These are phyloP conservation scores for Penicillium alfredii DNA, from an alignment of 495 filamentous ascomycete genomes.

Conservation along the genomic window DNA sequence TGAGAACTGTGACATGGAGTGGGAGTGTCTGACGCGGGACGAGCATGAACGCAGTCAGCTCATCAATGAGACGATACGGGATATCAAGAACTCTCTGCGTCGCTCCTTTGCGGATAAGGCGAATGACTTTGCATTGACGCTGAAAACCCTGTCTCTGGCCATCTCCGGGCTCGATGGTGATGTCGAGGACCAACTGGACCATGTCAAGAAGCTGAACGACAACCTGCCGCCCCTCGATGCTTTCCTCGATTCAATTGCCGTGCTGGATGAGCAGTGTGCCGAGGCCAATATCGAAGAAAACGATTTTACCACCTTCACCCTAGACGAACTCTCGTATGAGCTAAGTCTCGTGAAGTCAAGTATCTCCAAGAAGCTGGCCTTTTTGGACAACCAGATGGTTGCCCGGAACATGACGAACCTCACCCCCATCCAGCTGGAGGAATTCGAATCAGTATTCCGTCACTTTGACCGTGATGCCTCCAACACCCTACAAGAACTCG, in stretches of 20 bases:
- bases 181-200: slow-evolving; percentile 83
- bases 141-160: slow-evolving; percentile 87
- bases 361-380: slow-evolving; percentile 90
- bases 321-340: slow-evolving; percentile 94
- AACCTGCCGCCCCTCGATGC: slow-evolving; percentile 82
- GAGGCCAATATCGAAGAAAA: slow-evolving; percentile 99
- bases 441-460: slow-evolving; percentile 95
- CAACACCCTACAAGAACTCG: slow-evolving; percentile 87
- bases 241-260: slow-evolving; percentile 76
- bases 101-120: slow-evolving; percentile 91
- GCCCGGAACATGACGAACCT: slow-evolving; percentile 98
- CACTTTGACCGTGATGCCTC: slow-evolving; percentile 94
- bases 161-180: slow-evolving; percentile 94
- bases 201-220: slow-evolving; percentile 71
- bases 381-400: slow-evolving; percentile 95
- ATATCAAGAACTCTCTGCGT: slow-evolving; percentile 94
- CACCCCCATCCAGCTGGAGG: slow-evolving; percentile 94
- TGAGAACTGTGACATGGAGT: slow-evolving; percentile 75
- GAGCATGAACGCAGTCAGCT: slow-evolving; percentile 84
- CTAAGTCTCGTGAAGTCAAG: slow-evolving; percentile 82
- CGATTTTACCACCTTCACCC: slow-evolving; percentile 95
- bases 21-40: slow-evolving; percentile 67
- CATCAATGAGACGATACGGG: slow-evolving; percentile 96
- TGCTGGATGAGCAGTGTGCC: slow-evolving; percentile 77
- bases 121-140: slow-evolving; percentile 90